Base-by-base conservation (phyloP, 2,329 filamentous ascomycete genomes). In the Sporothrix mexicana region DNA sequence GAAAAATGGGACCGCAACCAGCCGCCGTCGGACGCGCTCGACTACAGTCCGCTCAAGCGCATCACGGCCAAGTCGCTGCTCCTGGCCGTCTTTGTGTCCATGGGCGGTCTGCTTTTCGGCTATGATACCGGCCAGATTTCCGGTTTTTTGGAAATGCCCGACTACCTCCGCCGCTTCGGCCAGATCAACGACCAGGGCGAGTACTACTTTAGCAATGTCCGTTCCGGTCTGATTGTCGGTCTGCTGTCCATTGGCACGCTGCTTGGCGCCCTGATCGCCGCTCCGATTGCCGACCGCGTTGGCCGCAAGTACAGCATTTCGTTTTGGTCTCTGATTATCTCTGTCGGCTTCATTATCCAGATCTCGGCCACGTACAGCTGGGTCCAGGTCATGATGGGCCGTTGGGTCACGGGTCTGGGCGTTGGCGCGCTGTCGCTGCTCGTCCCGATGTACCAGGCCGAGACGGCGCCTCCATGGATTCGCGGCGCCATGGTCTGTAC, bases 351-450 rank as follows among this genome's bases (percentile, higher is more conserved):
- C 76, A 83, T 91, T 72, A 85, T 92, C 53, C 90, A 93, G 79
- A 89, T 93, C 77, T 85, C 89, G 0, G 87, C 88, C 4, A 81
- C 81, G 70, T 77, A 82, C 25, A 83, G 81, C 55, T 93, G 91
- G 91, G 86, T 90, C 75, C 90, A 92, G 78, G 23, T 75, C 23
- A 72, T 88, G 80, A 84, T 90, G 75, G 91, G 90, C 45, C 85
- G 91, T 74, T 89, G 90, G 81, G 83, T 91, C 41, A 89, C 90
- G 49, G 91, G 91, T 77, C 83, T 93, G 2, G 90, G 91, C 61
- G 86, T 93, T 41, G 91, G 91, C 59, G 90, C 85, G 69, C 83
- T 93, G 1, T 91, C 88, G 0, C 87, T 91, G 47, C 84, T 88
- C 49, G 88, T 91, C 1, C 90, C 75, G 70, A 76, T 76, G 75